A percentile compares a stretch with the other conserved stretches of the same genome.
Conservation (phyloP, 2,329 filamentous ascomycete genomes). For the Colletotrichum phormii region DNA sequence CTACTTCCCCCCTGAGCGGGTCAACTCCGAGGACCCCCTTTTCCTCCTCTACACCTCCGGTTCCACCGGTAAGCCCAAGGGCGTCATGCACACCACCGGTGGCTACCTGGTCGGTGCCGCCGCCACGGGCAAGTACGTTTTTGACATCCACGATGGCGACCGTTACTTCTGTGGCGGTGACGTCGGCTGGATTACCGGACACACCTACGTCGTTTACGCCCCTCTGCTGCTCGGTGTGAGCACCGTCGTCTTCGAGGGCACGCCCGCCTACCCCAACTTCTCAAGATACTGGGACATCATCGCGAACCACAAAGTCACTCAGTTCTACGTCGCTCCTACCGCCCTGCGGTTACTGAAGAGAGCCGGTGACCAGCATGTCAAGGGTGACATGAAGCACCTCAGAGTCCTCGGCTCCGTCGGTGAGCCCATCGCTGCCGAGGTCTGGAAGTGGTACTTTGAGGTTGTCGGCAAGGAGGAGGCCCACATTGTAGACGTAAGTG, state of each 20-base stretch:
- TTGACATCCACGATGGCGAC: slow-evolving; percentile 95
- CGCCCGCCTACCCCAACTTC: slow-evolving; percentile 96
- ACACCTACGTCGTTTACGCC: slow-evolving; percentile 98
- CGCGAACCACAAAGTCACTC: slow-evolving; percentile 92
- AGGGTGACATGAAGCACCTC: slow-evolving; percentile 88
- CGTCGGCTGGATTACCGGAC: slow-evolving; percentile 98
- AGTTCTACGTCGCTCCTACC: slow-evolving; percentile 98
- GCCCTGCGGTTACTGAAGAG: slow-evolving; percentile 94
- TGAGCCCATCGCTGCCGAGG: slow-evolving; percentile 96
- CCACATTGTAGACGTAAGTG: slow-evolving; percentile 91
- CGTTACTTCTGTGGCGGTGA: slow-evolving; percentile 98
- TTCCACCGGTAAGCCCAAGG: slow-evolving; percentile 98
- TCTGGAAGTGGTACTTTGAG: slow-evolving; percentile 99
- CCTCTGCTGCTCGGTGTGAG: slow-evolving; percentile 92
- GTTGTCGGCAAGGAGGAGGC: slow-evolving; percentile 92
- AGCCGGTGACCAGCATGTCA: slow-evolving; percentile 92
- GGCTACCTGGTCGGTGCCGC: slow-evolving; percentile 96
- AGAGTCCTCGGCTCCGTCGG: slow-evolving; percentile 94
- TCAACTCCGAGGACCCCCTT: slow-evolving; percentile 94
- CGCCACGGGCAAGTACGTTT: slow-evolving; percentile 96
- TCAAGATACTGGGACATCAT: slow-evolving; percentile 99
- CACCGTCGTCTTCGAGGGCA: slow-evolving; percentile 97
- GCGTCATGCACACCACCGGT: slow-evolving; percentile 96
- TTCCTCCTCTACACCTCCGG: slow-evolving; percentile 99
- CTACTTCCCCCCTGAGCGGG: slow-evolving; percentile 88